phyloP scores from a whole-genome alignment of 805 yeast species.

The Ogataea degrootiae region DNA sequence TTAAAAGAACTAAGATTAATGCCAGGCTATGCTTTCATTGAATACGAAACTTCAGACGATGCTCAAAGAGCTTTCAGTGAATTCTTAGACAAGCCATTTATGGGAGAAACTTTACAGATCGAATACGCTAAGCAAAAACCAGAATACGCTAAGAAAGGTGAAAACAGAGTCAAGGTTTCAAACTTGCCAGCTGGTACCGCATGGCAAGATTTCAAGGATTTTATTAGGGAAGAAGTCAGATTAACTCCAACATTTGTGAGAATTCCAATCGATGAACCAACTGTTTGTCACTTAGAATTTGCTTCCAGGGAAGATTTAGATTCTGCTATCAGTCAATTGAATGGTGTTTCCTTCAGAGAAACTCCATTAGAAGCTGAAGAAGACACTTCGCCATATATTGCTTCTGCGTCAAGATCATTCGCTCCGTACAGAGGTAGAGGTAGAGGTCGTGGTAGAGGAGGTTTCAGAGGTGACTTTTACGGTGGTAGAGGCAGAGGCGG shows the following conservation, averaged over 20 bases:
- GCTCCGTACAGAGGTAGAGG: slow-evolving; percentile 45
- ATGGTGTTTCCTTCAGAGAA: slow-evolving; percentile 64
- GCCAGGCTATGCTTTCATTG: slow-evolving; percentile 88
- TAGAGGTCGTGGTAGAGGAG: slow-evolving; percentile 31
- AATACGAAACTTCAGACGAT: slow-evolving; percentile 62
- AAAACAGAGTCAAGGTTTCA: slow-evolving; percentile 64
- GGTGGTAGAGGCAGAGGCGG: slow-evolving; percentile 1
- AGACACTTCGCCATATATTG: slow-evolving; percentile 59
- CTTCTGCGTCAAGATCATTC: slow-evolving; percentile 44
- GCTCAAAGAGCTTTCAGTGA: slow-evolving; percentile 48
- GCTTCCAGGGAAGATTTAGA: slow-evolving; percentile 67
- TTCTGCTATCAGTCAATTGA: slow-evolving; percentile 68
- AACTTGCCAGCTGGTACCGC: slow-evolving; percentile 72
- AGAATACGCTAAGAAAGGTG: slow-evolving; percentile 56
- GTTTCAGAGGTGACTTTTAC: slow-evolving; percentile 33
- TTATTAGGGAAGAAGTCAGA: slow-evolving; percentile 71
- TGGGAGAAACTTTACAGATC: slow-evolving; percentile 45
- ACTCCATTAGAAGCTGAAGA: slow-evolving; percentile 68
- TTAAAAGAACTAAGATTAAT: slow-evolving; percentile 62
- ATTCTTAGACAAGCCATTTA: slow-evolving; percentile 41
- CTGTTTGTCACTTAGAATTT: slow-evolving; percentile 51
- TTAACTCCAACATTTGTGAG: slow-evolving; percentile 59
- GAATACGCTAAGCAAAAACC: slow-evolving; percentile 54
- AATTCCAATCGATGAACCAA: slow-evolving; percentile 41
- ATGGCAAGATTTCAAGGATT: slow-evolving; percentile 89